Evolutionary conservation across 2,329 filamentous ascomycete genomes (phyloP), one percentile per base, ranked within the genome.

Genomic region (Zymoseptoria pseudotritici): DNA sequence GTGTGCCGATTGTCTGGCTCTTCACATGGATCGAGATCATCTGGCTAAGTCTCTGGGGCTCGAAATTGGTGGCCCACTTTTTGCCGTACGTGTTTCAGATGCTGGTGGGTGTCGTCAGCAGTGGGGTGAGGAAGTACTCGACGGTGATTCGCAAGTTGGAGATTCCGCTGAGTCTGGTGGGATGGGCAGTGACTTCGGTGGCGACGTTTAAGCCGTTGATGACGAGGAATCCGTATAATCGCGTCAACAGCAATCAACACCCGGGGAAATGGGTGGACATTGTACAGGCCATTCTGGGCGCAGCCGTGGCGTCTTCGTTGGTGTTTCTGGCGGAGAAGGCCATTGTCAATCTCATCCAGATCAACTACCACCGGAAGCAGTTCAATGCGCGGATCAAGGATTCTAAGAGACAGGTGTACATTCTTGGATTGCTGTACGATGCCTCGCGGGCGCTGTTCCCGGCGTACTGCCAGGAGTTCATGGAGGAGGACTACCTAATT

Each of bases 401-500:
- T 50, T 96, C 91, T 22, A 97, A 99, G 79, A 87, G 85, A 59
- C 90, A 93, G 66, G 83, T 97, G 54, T 83, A 85, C 70, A 83
- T 97, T 2, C 80, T 99, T 2, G 87, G 89, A 19, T 78, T 94
- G 29, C 85, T 99, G 58, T 97, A 95, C 73, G 92, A 97, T 65
- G 91, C 92, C 20, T 97, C 93, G 2, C 84, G 91, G 57, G 82
- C 86, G 4, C 80, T 97, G 55, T 99, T 97, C 71, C 94, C 94
- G 24, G 88, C 91, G 76, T 96, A 96, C 77, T 96, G 91, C 76
- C 82, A 80, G 22, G 93, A 97, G 69, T 97, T 99, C 69, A 81
- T 83, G 19, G 90, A 97, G 22, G 94, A 97, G 72, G 94, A 99
- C 74, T 89, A 92, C 71, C 81, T 91, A 69, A 97, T 99, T 72